Evolutionary conservation across 805 yeast species (phyloP).

Genomic region (Deakozyma indianensis): DNA sequence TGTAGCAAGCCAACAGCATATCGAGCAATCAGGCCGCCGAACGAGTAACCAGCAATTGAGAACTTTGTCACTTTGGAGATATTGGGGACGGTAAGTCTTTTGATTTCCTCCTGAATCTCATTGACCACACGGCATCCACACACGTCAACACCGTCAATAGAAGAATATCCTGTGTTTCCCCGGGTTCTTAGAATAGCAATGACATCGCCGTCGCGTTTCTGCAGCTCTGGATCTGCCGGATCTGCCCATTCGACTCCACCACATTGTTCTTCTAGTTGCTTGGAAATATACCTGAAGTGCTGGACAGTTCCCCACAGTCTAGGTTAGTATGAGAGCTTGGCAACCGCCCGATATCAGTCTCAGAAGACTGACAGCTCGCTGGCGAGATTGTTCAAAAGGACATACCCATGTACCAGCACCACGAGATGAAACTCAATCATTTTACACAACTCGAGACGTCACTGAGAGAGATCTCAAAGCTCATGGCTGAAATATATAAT

Average conservation of each 20-base stretch:
- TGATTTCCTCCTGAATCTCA: constrained; percentile 39
- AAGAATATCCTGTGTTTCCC: constrained; percentile 56
- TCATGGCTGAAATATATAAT: too few species aligned
- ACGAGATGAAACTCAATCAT: constrained; percentile 1
- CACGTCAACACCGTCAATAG: constrained; percentile 78
- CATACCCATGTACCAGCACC: background rate
- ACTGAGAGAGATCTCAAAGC: too few species aligned
- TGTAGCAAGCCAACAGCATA: constrained; percentile 64
- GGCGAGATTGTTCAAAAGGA: too few species aligned
- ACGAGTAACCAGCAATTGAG: constrained; percentile 73
- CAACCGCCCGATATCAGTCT: too few species aligned
- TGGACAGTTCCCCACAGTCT: constrained; percentile 57
- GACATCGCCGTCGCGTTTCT: constrained; percentile 12
- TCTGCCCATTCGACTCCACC: constrained; percentile 12
- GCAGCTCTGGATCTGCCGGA: constrained; percentile 5
- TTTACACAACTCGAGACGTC: too few species aligned
- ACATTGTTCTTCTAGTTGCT: constrained; percentile 26
- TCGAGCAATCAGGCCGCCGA: constrained; percentile 77
- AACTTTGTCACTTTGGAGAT: constrained; percentile 40
- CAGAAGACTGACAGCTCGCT: too few species aligned
- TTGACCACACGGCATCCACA: constrained; percentile 64
- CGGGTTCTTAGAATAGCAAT: constrained; percentile 27
- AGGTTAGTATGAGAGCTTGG: background rate
- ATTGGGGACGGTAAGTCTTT: constrained; percentile 8
- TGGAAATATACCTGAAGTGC: constrained; percentile 50